Conservation (phyloP, 768 basidiomycete species). For the Rhodotorula toruloides region DNA sequence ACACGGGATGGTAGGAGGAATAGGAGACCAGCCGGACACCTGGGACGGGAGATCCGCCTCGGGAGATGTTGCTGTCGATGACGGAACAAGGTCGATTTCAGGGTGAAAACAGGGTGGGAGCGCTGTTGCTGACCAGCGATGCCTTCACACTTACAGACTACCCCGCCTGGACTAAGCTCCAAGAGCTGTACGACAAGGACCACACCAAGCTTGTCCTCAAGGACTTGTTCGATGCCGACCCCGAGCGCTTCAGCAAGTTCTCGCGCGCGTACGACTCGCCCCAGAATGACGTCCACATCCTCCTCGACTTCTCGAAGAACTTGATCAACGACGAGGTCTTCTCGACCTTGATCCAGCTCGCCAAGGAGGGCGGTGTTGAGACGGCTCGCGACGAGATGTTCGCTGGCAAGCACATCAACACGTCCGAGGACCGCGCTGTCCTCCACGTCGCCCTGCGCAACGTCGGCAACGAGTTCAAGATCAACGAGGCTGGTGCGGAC, state of each 20-base stretch:
- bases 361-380: conserved; percentile 80
- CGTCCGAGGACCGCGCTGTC: conserved; percentile 93
- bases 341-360: conserved; percentile 68
- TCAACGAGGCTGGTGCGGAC: conserved; percentile 70
- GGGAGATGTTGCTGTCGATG: too few species aligned
- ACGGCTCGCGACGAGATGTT: conserved; percentile 86
- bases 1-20: too few species aligned
- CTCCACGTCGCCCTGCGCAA: conserved; percentile 86
- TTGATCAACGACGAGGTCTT: conserved; percentile 81
- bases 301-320: conserved; percentile 97
- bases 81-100: too few species aligned
- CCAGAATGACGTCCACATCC: conserved; percentile 60
- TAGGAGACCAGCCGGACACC: too few species aligned
- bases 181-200: conserved; percentile 70
- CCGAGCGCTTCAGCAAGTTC: conserved; percentile 78
- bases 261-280: conserved; percentile 67
- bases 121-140: neutral
- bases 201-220: conserved; percentile 71
- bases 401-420: conserved; percentile 93
- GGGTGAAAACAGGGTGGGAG: too few species aligned
- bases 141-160: conserved; percentile 59
- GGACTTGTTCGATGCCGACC: conserved; percentile 86
- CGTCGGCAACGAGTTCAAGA: conserved; percentile 56
- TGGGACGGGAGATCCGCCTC: too few species aligned
- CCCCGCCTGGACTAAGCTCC: conserved; percentile 82